phyloP scores from a whole-genome alignment of 1,284 basidiomycete genomes.

The Rhodotorula mucilaginosa region DNA sequence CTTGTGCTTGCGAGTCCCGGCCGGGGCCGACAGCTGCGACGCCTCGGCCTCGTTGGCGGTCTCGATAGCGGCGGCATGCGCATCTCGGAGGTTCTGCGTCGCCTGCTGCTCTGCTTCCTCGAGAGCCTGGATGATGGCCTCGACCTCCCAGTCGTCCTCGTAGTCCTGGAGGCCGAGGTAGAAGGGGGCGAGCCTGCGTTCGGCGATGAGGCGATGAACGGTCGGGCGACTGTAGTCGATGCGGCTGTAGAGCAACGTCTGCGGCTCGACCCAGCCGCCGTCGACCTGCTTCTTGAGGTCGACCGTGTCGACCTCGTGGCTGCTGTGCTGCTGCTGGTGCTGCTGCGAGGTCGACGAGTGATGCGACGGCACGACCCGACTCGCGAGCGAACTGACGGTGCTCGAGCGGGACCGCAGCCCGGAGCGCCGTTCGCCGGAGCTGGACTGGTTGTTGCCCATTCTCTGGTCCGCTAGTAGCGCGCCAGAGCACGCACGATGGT shows the following conservation, averaged over 20 bases:
- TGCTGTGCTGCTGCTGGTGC: background rate
- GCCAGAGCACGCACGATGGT: background rate
- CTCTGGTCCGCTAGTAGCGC: background rate
- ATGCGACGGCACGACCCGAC: background rate
- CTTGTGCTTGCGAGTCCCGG: constrained; percentile 35
- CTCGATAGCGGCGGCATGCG: constrained; percentile 31
- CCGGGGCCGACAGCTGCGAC: constrained; percentile 18
- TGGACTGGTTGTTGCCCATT: constrained; percentile 35
- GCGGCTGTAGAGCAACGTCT: constrained; percentile 76
- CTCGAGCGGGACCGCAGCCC: constrained; percentile 16
- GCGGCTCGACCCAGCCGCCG: constrained; percentile 73
- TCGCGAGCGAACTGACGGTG: constrained; percentile 12
- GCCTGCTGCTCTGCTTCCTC: constrained; percentile 34
- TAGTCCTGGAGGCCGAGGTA: constrained; percentile 94
- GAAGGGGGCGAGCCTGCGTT: constrained; percentile 87
- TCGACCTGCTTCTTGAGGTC: constrained; percentile 52
- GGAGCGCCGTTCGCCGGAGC: constrained; percentile 1
- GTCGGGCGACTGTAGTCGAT: constrained; percentile 86
- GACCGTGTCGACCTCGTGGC: background rate
- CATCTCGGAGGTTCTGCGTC: constrained; percentile 33
- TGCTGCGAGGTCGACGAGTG: background rate
- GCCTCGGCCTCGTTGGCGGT: constrained; percentile 33
- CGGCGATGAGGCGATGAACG: constrained; percentile 76
- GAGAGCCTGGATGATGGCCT: constrained; percentile 68
- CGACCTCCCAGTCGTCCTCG: constrained; percentile 77